phyloP scores from a whole-genome alignment of 179 eudicot species.

The Amaranthus tricolor region DNA sequence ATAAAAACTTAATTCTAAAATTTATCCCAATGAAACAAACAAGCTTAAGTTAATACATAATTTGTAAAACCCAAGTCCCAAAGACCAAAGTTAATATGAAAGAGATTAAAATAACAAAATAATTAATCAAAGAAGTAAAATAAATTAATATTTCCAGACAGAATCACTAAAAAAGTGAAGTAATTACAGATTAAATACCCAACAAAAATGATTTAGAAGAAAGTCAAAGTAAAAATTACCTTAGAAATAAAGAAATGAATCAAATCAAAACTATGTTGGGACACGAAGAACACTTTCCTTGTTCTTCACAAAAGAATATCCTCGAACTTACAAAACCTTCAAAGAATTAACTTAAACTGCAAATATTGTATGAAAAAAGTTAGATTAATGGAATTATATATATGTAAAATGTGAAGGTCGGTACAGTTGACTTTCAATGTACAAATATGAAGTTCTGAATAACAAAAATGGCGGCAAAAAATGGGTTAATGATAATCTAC shows the following conservation, averaged over 20 bases:
- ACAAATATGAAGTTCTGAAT: neutral
- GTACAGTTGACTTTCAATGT: conserved; percentile 41
- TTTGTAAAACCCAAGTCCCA: conserved; percentile 5
- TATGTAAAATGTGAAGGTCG: conserved; percentile 10
- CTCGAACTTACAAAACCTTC: conserved; percentile 28
- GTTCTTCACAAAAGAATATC: conserved; percentile 37
- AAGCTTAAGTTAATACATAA: neutral
- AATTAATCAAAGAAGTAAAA: neutral
- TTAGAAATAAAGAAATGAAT: conserved; percentile 28
- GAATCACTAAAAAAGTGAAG: neutral
- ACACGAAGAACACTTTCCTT: conserved; percentile 32
- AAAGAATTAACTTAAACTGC: conserved; percentile 22
- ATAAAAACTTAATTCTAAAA: no score
- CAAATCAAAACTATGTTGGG: conserved; percentile 12
- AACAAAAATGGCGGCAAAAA: conserved; percentile 24
- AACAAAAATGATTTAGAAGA: conserved; percentile 1
- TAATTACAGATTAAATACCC: neutral
- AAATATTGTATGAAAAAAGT: conserved; percentile 24
- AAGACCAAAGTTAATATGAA: conserved; percentile 5
- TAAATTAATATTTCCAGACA: neutral
- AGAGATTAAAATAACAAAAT: neutral
- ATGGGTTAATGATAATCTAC: conserved; percentile 35
- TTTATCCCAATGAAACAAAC: no score
- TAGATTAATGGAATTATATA: conserved; percentile 14
- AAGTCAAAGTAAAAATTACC: conserved; percentile 36